phyloP scores from a whole-genome alignment of 495 filamentous ascomycete genomes.

The Astrothelium macrocarpum region DNA sequence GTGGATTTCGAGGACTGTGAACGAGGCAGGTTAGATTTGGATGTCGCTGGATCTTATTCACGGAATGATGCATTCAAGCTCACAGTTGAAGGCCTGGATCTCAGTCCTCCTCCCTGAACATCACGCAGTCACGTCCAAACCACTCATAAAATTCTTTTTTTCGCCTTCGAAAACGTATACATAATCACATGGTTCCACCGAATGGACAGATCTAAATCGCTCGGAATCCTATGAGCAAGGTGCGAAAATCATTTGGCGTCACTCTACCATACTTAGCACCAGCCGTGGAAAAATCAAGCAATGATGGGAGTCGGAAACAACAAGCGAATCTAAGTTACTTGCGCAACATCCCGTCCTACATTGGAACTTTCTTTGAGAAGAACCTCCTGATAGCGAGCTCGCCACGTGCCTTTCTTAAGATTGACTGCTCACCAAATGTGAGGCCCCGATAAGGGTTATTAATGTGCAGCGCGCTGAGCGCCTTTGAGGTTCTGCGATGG shows the following conservation, averaged over 20 bases:
- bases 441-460: neutral
- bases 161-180: neutral
- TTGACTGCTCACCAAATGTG: neutral
- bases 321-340: neutral
- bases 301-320: neutral
- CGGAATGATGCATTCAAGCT: slow-evolving; percentile 74
- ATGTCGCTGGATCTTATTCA: slow-evolving; percentile 73
- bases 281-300: no score
- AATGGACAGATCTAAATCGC: no score
- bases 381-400: neutral
- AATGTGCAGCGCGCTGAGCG: neutral
- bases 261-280: no score
- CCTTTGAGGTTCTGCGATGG: neutral
- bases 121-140: neutral
- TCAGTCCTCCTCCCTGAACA: slow-evolving; percentile 57
- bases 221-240: no score
- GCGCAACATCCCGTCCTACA: no score
- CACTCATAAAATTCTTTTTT: no score
- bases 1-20: slow-evolving; percentile 58
- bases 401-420: neutral
- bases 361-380: neutral
- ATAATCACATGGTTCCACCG: no score
- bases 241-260: no score
- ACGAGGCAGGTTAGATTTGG: slow-evolving; percentile 52
- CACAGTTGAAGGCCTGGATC: slow-evolving; percentile 61